phyloP scores from a whole-genome alignment of 768 basidiomycete genomes.

The Russula dissimulans region DNA sequence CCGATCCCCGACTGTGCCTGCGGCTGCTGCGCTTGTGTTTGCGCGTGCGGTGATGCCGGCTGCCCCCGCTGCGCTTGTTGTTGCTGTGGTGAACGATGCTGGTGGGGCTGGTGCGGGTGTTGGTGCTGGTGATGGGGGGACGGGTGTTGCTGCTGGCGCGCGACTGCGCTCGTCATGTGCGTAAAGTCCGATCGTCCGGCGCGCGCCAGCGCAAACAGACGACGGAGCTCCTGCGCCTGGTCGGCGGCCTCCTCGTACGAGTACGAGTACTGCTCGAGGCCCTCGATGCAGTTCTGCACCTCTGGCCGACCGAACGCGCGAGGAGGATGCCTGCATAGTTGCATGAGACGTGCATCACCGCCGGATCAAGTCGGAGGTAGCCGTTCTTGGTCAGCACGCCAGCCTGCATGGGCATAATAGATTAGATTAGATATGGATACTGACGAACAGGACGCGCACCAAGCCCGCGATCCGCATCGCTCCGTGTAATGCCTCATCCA shows the following conservation, averaged over 20 bases:
- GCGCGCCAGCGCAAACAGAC: constrained; percentile 36
- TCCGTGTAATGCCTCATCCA: constrained; percentile 76
- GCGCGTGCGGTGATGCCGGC: background rate
- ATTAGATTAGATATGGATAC: background rate
- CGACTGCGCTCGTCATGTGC: constrained; percentile 33
- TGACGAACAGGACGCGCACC: constrained; percentile 33
- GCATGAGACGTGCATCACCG: constrained; percentile 82
- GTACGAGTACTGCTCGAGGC: constrained; percentile 80
- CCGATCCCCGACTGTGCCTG: background rate
- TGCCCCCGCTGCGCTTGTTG: background rate
- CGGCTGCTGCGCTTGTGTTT: background rate
- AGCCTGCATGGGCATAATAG: constrained; percentile 34
- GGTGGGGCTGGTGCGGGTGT: too few relatives aligned
- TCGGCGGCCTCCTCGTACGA: constrained; percentile 83
- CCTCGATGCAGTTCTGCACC: constrained; percentile 74
- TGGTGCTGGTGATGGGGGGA: background rate
- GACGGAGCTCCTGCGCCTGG: constrained; percentile 56
- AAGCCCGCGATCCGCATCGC: constrained; percentile 85
- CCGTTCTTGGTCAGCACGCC: constrained; percentile 80
- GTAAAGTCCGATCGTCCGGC: constrained; percentile 31
- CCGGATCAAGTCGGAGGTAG: constrained; percentile 82
- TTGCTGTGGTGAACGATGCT: constrained; percentile 1
- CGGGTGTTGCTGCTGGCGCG: constrained; percentile 20
- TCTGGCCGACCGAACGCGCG: constrained; percentile 79
- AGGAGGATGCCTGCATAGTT: constrained; percentile 78